phyloP scores from a whole-genome alignment of 306 rosid species.

The Dalbergia oliveri region DNA sequence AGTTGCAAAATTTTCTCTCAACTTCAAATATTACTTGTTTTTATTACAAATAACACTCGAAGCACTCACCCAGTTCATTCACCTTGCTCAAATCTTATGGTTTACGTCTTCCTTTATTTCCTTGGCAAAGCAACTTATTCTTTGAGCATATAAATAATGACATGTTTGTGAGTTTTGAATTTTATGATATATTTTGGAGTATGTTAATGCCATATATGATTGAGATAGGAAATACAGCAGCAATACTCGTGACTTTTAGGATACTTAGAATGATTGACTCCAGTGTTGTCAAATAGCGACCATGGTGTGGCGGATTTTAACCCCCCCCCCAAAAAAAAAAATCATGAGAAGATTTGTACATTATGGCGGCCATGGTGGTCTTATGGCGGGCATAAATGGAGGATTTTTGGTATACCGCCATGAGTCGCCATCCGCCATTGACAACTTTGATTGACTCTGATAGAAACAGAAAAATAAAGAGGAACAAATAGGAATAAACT shows the following conservation, averaged over 20 bases:
- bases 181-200: neutral
- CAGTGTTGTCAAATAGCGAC: no score
- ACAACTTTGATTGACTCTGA: no score
- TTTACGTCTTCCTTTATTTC: neutral
- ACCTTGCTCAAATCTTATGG: neutral
- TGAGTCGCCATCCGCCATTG: no score
- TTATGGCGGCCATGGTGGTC: no score
- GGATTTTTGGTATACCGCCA: no score
- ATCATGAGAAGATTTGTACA: no score
- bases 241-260: neutral
- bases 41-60: neutral
- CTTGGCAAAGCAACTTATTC: neutral
- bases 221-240: neutral
- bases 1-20: no score
- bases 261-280: slow-evolving; percentile 28
- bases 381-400: no score
- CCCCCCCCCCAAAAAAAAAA: no score
- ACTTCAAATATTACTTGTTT: neutral
- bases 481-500: no score
- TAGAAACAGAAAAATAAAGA: neutral
- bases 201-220: slow-evolving; percentile 1
- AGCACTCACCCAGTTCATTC: neutral
- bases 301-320: no score
- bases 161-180: neutral
- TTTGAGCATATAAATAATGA: neutral